Percentiles rank a stretch among this genome's conserved stretches.
These are phyloP conservation scores for Cercospora sp. DNA, from an alignment of 2,329 filamentous ascomycete species.

Conservation along the genomic window DNA sequence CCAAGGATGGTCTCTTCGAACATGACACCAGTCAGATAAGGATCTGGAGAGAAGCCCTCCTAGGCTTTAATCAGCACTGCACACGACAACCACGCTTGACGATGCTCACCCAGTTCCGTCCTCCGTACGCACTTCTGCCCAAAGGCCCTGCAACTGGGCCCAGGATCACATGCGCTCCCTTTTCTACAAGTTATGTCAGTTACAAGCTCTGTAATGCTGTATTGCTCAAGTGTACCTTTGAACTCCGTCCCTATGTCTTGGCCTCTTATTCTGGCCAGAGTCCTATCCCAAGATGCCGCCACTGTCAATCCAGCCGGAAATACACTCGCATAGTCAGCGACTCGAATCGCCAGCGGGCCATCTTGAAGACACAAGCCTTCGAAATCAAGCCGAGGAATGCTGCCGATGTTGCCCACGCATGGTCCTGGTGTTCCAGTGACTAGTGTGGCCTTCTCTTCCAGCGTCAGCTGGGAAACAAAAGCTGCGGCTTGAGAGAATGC, in stretches of 20 bases:
- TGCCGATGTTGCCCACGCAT: conserved; percentile 45
- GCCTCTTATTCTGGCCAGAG: conserved; percentile 66
- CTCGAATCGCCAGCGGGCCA: conserved; percentile 78
- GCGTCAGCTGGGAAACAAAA: conserved; percentile 39
- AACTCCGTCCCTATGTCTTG: conserved; percentile 73
- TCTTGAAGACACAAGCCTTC: conserved; percentile 81
- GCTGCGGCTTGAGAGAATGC: conserved; percentile 35
- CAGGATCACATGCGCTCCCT: conserved; percentile 74
- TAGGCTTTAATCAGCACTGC: background rate
- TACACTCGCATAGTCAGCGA: conserved; percentile 78
- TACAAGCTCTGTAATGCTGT: background rate
- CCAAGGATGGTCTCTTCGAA: conserved; percentile 76
- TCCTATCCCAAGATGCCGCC: conserved; percentile 83
- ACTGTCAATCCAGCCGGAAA: conserved; percentile 87
- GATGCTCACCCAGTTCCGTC: conserved; percentile 70
- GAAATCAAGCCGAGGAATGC: conserved; percentile 60
- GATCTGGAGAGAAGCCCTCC: conserved; percentile 80
- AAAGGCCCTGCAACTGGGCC: conserved; percentile 82
- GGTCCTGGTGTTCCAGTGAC: conserved; percentile 35
- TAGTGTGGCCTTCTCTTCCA: conserved; percentile 38
- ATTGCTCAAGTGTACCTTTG: conserved; percentile 38
- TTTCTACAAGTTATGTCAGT: conserved; percentile 36
- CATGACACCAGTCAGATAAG: conserved; percentile 78
- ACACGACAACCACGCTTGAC: background rate
- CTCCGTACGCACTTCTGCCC: conserved; percentile 78